Base-by-base conservation (phyloP, 2,329 filamentous ascomycete genomes). In the Hypocreales sp. region DNA sequence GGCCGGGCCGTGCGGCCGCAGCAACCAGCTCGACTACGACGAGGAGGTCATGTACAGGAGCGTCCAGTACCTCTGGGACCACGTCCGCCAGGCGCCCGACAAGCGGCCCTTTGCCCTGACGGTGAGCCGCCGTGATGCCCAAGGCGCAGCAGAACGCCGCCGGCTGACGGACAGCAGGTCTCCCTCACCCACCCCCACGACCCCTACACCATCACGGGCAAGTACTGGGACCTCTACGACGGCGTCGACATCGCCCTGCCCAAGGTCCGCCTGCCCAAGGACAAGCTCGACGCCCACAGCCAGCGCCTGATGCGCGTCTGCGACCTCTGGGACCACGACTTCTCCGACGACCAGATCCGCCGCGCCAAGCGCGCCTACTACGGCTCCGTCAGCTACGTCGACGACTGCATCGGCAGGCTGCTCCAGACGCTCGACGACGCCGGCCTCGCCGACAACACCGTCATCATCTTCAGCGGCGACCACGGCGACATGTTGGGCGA, bases 401-500 rank as follows among this genome's bases (percentile, higher is more conserved):
- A 94, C 46, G 80, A 92, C 53, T 86, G 86, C 54, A 76, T 94
- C 38, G 86, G 86, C 31, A 79, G 79, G 47, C 66, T 94, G 19
- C 61, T 93, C 15, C 62, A 72, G 34, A 77, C 81, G 0, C 60
- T 94, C 12, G 78, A 84, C 49, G 67, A 83, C 33, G 87, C 82
- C 45, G 70, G 75, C 6, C 61, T 94, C 24, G 76, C 76, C 33
- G 73, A 92, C 19, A 72, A 93, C 53, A 94, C 86, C 9, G 84
- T 93, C 41, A 64, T 94, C 42, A 74, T 94, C 38, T 94, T 94
- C 56, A 86, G 79, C 32, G 84, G 86, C 24, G 86, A 94, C 48
- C 86, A 94, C 46, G 86, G 86, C 30, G 86, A 94, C 53, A 94
- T 94, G 86, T 69, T 94, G 7, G 86, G 86, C 32, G 86, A 94